phyloP scores from a whole-genome alignment of 1,284 basidiomycete genomes.

The Ustilago vetiveriae region DNA sequence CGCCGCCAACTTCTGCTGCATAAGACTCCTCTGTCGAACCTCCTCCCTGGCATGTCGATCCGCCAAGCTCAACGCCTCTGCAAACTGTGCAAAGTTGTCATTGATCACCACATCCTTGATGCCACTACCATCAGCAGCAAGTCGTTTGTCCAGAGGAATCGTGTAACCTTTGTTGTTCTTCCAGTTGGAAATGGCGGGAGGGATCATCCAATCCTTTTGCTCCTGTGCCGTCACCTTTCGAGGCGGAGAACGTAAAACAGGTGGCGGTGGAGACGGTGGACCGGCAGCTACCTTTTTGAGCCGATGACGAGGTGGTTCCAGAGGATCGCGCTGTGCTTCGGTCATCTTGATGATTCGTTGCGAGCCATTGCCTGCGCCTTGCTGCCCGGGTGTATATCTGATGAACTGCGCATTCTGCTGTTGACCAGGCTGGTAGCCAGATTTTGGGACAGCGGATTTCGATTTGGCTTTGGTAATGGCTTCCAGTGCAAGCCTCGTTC shows the following conservation, averaged over 20 bases:
- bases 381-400: slow-evolving; percentile 90
- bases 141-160: slow-evolving; percentile 95
- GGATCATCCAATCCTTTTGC: slow-evolving; percentile 99
- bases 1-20: slow-evolving; percentile 97
- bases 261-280: slow-evolving; percentile 93
- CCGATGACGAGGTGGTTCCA: slow-evolving; percentile 96
- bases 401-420: slow-evolving; percentile 74
- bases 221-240: slow-evolving; percentile 94
- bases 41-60: slow-evolving; percentile 98
- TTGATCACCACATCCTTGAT: slow-evolving; percentile 99
- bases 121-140: slow-evolving; percentile 95
- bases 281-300: slow-evolving; percentile 98
- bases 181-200: slow-evolving; percentile 99
- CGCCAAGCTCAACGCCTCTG: slow-evolving; percentile 94
- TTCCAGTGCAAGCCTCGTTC: slow-evolving; percentile 89
- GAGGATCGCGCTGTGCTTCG: slow-evolving; percentile 79
- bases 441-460: slow-evolving; percentile 87
- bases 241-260: slow-evolving; percentile 94
- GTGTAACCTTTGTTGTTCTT: slow-evolving; percentile 99
- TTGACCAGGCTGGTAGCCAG: slow-evolving; percentile 50
- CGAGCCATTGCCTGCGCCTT: slow-evolving; percentile 76
- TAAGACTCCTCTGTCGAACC: slow-evolving; percentile 90
- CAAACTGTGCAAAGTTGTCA: slow-evolving; percentile 99
- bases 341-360: slow-evolving; percentile 99
- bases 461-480: slow-evolving; percentile 93